Evolutionary conservation across 78 protist genomes (phyloP).

Genomic region (Isochrysis galbana): DNA sequence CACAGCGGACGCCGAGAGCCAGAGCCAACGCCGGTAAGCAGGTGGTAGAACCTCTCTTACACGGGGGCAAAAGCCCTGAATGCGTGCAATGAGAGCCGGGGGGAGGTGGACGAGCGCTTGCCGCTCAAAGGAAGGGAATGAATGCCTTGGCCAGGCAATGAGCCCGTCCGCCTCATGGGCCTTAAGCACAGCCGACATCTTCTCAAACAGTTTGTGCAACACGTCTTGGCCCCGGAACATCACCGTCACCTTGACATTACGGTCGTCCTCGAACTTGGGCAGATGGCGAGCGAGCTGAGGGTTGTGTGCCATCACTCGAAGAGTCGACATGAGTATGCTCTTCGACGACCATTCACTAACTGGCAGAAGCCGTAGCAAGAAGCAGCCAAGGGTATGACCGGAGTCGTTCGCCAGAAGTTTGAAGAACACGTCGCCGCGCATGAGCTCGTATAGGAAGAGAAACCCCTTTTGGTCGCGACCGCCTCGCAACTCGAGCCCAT

Average conservation of each 20-base stretch:
- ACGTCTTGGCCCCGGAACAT: constrained; percentile 1
- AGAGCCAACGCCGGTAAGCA: background rate
- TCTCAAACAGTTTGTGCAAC: background rate
- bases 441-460: constrained; percentile 50
- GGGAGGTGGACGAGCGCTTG: background rate
- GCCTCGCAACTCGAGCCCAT: constrained; percentile 34
- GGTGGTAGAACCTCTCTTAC: background rate
- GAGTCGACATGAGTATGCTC: constrained; percentile 32
- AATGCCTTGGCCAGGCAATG: background rate
- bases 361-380: constrained; percentile 33
- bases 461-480: constrained; percentile 52
- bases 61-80: background rate
- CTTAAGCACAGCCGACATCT: background rate
- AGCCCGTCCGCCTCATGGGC: background rate
- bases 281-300: background rate
- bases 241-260: background rate
- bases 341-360: background rate
- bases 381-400: background rate
- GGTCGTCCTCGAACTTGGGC: constrained; percentile 11
- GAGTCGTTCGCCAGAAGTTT: constrained; percentile 21
- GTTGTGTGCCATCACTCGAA: constrained; percentile 19
- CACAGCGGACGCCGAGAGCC: background rate
- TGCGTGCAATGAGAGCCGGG: background rate
- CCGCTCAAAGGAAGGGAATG: background rate
- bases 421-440: background rate